phyloP scores from a whole-genome alignment of 306 rosid species.

The Quercus mongolica region DNA sequence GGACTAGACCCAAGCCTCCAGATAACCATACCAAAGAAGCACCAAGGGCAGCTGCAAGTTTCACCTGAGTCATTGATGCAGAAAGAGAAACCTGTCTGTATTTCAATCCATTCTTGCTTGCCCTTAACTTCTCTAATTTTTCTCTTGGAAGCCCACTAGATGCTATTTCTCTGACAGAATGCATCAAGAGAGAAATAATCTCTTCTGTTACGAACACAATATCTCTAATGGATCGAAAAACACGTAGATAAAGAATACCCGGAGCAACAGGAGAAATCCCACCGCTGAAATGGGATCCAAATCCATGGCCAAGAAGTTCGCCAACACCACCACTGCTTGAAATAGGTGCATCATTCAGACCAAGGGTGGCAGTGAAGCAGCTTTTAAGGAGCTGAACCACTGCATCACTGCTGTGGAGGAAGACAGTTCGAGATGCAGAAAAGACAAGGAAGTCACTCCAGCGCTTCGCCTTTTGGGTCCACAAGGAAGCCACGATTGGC shows the following conservation, averaged over 20 bases:
- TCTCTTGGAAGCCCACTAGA: conserved; percentile 25
- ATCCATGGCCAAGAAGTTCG: conserved; percentile 61
- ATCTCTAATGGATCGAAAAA: conserved; percentile 45
- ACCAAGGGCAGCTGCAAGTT: conserved; percentile 52
- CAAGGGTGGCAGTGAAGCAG: conserved; percentile 52
- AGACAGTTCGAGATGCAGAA: conserved; percentile 59
- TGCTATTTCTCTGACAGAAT: conserved; percentile 42
- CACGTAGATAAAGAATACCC: conserved; percentile 54
- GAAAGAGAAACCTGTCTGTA: conserved; percentile 45
- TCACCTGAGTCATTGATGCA: conserved; percentile 42
- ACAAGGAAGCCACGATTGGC: conserved; percentile 59
- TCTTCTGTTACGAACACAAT: conserved; percentile 43
- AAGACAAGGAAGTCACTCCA: conserved; percentile 60
- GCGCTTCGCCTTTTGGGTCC: conserved; percentile 61
- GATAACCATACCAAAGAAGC: conserved; percentile 55
- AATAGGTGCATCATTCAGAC: conserved; percentile 36
- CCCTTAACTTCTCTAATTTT: conserved; percentile 20
- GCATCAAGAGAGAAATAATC: conserved; percentile 44
- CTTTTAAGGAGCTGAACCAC: conserved; percentile 54
- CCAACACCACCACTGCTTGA: conserved; percentile 50
- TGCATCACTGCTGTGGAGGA: conserved; percentile 50
- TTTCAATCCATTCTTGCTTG: conserved; percentile 20
- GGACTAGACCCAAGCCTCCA: conserved; percentile 48
- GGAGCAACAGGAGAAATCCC: conserved; percentile 59
- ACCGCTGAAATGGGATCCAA: conserved; percentile 56